Conservation (phyloP, 2,329 filamentous ascomycete genomes). For the Clarireedia sp. region DNA sequence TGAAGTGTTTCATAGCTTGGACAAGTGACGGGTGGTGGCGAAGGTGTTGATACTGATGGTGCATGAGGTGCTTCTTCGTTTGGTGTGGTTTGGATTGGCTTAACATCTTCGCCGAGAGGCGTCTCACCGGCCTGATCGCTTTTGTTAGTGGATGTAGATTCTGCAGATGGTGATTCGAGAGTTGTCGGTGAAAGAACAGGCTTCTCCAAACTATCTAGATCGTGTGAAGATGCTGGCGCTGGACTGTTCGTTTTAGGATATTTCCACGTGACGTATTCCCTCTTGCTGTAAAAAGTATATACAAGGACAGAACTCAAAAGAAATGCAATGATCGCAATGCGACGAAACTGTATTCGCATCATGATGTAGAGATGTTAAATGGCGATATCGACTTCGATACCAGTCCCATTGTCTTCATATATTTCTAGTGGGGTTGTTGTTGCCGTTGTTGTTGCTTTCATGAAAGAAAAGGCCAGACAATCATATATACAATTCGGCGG, state of each 20-base stretch:
- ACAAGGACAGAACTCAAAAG: not conserved
- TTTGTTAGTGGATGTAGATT: not conserved
- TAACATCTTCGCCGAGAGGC: too few species aligned
- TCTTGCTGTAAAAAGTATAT: not conserved
- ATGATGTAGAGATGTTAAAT: not conserved
- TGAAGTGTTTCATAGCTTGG: constrained; percentile 19
- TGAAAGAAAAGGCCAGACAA: not conserved
- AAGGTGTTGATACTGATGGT: not conserved
- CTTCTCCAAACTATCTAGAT: not conserved
- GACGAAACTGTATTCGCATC: not conserved
- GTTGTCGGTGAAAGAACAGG: not conserved
- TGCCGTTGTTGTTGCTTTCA: not conserved
- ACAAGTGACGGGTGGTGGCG: not conserved
- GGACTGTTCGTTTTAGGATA: not conserved
- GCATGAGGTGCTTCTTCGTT: not conserved
- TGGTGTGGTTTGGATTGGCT: too few species aligned
- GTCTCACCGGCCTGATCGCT: too few species aligned
- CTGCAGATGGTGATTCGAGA: not conserved
- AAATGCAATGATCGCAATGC: not conserved
- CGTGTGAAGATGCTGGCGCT: not conserved
- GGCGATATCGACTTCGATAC: not conserved
- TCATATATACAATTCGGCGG: not conserved
- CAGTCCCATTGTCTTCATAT: not conserved
- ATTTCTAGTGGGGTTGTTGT: too few species aligned
- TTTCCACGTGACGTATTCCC: not conserved